Evolutionary conservation across 306 rosid species (phyloP), one percentile per base, ranked within the genome.

Genomic region (Nissolia schottii): DNA sequence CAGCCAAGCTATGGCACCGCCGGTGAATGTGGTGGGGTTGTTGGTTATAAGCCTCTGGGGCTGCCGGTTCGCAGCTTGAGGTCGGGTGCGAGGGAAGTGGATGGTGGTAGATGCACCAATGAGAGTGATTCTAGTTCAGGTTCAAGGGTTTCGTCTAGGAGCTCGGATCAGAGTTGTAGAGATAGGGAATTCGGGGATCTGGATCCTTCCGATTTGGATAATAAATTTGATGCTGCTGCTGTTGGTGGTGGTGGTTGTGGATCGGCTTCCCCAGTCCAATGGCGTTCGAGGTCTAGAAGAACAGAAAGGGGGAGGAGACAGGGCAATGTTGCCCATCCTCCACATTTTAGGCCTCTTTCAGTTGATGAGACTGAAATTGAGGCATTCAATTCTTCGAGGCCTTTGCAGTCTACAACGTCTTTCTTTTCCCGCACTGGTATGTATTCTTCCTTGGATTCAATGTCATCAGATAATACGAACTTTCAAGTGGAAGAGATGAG

Each of bases 51-150:
- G 49, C 93, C 96, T 10, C 70, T 95, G 6, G 96, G 97, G 24
- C 73, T 95, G 68, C 99, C 97, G 1, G 78, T 95, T 74, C 77
- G 99, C 64, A 95, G 97, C 80, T 78, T 91, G 62, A 89, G 80
- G 48, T 79, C 87, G 1, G 80, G 50, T 57, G 70, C 79, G 1
- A 79, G 75, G 10, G 83, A 81, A 28, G 55, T 24, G 3, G 92
- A 87, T 15, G 38, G 80, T 64, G 31, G 55, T 38, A 79, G 70
- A 29, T 69, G 69, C 66, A 57, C 70, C 53, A 66, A 60, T 73
- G 83, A 77, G 48, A 81, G 80, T 79, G 96, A 89, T 76, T 86
- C 87, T 29, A 75, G 92, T 70, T 85, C 84, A 32, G 87, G 88
- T 80, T 89, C 90, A n/a, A 62, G 59, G 66, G 85, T 11, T 77